phyloP scores from a whole-genome alignment of 192 early-diverging fungal species.

The Phycomyces nitens region DNA sequence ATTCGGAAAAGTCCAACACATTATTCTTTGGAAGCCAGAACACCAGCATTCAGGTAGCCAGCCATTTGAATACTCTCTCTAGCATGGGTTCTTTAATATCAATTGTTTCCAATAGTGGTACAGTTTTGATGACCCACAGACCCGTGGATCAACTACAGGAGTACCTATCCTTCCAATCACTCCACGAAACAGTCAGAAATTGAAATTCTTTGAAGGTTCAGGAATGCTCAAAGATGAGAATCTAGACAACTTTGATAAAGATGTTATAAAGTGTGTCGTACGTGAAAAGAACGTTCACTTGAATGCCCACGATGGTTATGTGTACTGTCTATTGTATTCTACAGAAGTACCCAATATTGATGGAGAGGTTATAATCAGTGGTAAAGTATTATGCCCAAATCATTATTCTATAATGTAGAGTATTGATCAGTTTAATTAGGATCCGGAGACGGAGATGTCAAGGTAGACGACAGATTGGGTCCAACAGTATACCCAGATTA shows the following conservation, averaged over 20 bases:
- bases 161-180: constrained; percentile 19
- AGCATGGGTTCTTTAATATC: too few species aligned
- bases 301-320: constrained; percentile 73
- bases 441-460: constrained; percentile 68
- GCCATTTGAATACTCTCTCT: too few species aligned
- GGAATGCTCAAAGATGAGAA: not conserved
- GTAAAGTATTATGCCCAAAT: constrained; percentile 17
- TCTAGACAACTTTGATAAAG: constrained; percentile 32
- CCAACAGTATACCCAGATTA: too few species aligned
- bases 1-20: constrained; percentile 46
- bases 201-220: constrained; percentile 31
- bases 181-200: constrained; percentile 22
- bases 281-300: constrained; percentile 49
- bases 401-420: too few species aligned
- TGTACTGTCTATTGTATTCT: constrained; percentile 60
- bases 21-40: constrained; percentile 76
- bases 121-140: constrained; percentile 34
- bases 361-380: constrained; percentile 51
- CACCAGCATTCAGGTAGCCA: constrained; percentile 65
- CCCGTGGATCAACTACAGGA: constrained; percentile 2
- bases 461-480: too few species aligned
- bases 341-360: constrained; percentile 44
- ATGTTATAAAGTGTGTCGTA: constrained; percentile 55
- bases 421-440: constrained; percentile 41
- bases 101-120: too few species aligned